phyloP scores from a whole-genome alignment of 208 protist species.

The Borovskyia barvae region DNA sequence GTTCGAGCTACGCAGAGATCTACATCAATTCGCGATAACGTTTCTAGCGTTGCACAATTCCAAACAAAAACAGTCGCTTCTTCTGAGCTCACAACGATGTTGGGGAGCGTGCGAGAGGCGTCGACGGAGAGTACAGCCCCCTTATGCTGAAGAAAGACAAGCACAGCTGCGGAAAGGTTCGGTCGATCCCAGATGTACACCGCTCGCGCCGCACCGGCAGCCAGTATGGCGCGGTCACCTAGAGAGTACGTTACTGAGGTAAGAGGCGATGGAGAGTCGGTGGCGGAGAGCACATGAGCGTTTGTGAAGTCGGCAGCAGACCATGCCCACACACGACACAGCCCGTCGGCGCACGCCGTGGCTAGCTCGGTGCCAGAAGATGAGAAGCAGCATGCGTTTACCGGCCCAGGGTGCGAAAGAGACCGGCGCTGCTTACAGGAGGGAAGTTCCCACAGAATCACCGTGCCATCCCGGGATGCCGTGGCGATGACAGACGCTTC shows the following conservation, averaged over 20 bases:
- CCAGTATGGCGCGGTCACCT: constrained; percentile 1
- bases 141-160: constrained; percentile 1
- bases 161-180: neutral
- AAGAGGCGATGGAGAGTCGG: constrained; percentile 11
- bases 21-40: constrained; percentile 10
- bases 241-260: constrained; percentile 12
- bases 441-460: constrained; percentile 27
- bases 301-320: constrained; percentile 1
- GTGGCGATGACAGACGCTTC: constrained; percentile 29
- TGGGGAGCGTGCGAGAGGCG: neutral
- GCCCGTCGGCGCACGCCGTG: constrained; percentile 27
- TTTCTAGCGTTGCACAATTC: constrained; percentile 11
- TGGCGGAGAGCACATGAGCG: constrained; percentile 7
- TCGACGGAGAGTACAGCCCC: constrained; percentile 11
- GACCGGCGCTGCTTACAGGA: constrained; percentile 31
- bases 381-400: constrained; percentile 26
- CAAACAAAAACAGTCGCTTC: constrained; percentile 28
- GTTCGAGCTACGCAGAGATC: neutral
- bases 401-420: constrained; percentile 23
- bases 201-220: neutral
- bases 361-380: constrained; percentile 8
- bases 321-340: constrained; percentile 31
- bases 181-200: constrained; percentile 17
- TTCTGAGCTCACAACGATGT: constrained; percentile 22
- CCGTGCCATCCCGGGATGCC: constrained; percentile 21